phyloP scores from a whole-genome alignment of 2,329 filamentous ascomycete genomes.

The Penicillium sp. region DNA sequence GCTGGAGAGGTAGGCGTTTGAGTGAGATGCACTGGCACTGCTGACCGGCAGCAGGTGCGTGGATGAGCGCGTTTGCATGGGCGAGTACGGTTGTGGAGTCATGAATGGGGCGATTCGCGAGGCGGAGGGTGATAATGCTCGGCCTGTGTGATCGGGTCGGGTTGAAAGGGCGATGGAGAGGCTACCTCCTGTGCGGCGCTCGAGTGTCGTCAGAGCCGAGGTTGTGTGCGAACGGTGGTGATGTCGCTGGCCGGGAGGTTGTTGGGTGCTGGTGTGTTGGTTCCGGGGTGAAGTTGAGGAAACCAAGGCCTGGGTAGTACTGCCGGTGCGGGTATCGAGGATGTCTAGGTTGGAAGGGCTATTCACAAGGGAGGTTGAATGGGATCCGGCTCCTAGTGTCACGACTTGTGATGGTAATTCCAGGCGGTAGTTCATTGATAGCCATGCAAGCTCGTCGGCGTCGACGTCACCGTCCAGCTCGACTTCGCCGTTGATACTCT shows the following conservation, averaged over 20 bases:
- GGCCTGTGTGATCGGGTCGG: slow-evolving; percentile 16
- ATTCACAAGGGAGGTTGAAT: slow-evolving; percentile 8
- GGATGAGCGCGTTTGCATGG: slow-evolving; percentile 10
- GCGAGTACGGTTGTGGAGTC: slow-evolving; percentile 24
- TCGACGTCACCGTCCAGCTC: slow-evolving; percentile 16
- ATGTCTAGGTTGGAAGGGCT: slow-evolving; percentile 14
- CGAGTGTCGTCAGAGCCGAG: slow-evolving; percentile 27
- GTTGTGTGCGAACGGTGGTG: slow-evolving; percentile 41
- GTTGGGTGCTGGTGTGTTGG: neutral
- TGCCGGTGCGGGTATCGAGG: slow-evolving; percentile 1
- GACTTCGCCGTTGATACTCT: slow-evolving; percentile 25
- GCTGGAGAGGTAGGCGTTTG: slow-evolving; percentile 13
- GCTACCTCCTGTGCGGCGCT: slow-evolving; percentile 11
- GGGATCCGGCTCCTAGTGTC: slow-evolving; percentile 14
- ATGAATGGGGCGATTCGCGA: slow-evolving; percentile 16
- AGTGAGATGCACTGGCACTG: slow-evolving; percentile 2
- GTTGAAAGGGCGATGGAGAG: slow-evolving; percentile 23
- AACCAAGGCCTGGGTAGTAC: slow-evolving; percentile 10
- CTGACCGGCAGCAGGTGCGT: slow-evolving; percentile 7
- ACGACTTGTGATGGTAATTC: slow-evolving; percentile 40
- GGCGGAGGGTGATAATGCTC: slow-evolving; percentile 14
- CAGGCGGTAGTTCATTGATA: slow-evolving; percentile 42
- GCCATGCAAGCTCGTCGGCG: slow-evolving; percentile 41
- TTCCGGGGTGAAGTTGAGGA: slow-evolving; percentile 6
- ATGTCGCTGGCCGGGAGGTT: slow-evolving; percentile 21